phyloP scores from a whole-genome alignment of 2,329 filamentous ascomycete genomes.

The Triangularia setosa region DNA sequence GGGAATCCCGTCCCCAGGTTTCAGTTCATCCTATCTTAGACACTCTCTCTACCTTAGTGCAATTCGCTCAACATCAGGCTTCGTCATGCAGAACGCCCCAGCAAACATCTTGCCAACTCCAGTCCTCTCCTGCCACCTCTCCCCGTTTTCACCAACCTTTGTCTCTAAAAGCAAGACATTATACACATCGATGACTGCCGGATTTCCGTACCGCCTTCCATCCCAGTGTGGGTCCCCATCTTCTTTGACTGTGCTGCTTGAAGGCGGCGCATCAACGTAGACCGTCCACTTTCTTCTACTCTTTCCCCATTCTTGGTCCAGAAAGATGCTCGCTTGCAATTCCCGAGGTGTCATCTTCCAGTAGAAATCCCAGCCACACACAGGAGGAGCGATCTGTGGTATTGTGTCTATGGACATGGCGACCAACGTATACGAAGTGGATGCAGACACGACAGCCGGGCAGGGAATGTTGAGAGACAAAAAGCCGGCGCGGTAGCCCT shows the following conservation, averaged over 20 bases:
- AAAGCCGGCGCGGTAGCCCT: constrained; percentile 17
- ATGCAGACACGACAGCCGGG: neutral
- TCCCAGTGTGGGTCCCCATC: constrained; percentile 17
- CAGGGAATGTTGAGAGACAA: constrained; percentile 6
- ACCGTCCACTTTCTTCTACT: neutral
- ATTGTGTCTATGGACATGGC: constrained; percentile 13
- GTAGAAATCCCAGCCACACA: constrained; percentile 12
- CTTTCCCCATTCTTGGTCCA: constrained; percentile 9
- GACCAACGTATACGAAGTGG: constrained; percentile 4
- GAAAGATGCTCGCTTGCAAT: neutral
- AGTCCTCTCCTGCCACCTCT: constrained; percentile 3
- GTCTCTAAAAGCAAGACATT: constrained; percentile 14
- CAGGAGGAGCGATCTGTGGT: constrained; percentile 12
- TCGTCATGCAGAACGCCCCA: constrained; percentile 11
- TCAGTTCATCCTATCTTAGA: too few relatives aligned
- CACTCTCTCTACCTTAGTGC: neutral
- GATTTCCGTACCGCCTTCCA: constrained; percentile 2
- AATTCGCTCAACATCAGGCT: neutral
- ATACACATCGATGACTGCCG: constrained; percentile 6
- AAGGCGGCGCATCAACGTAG: neutral
- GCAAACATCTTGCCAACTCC: constrained; percentile 13
- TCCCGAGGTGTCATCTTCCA: neutral
- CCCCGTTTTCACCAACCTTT: neutral
- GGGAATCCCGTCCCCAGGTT: too few relatives aligned
- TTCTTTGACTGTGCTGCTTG: constrained; percentile 4